phyloP scores from a whole-genome alignment of 2,329 filamentous ascomycete genomes.

The Colletotrichum sojae region DNA sequence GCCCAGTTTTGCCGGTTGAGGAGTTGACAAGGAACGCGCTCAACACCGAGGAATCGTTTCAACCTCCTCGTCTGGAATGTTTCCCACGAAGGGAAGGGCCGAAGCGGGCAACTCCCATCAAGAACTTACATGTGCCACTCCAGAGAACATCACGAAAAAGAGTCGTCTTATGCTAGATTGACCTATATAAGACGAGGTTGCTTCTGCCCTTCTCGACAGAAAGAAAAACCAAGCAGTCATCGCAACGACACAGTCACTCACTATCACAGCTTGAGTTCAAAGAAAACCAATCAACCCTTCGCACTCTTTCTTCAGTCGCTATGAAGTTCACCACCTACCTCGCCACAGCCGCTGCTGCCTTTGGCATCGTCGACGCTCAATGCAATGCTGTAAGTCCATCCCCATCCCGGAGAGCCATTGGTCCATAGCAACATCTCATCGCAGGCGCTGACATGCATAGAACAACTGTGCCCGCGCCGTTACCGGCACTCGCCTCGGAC shows the following conservation, averaged over 20 bases:
- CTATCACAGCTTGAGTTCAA: constrained; percentile 4
- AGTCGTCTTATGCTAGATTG: not conserved
- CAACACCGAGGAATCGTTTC: constrained; percentile 14
- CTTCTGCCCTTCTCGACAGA: not conserved
- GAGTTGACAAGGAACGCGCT: not conserved
- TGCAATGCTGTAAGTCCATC: constrained; percentile 19
- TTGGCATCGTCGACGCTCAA: constrained; percentile 21
- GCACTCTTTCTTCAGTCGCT: constrained; percentile 2
- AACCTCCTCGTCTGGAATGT: constrained; percentile 7
- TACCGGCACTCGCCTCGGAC: constrained; percentile 16
- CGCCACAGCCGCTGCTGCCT: constrained; percentile 2
- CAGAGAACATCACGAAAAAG: not conserved
- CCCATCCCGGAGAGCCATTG: too few relatives aligned
- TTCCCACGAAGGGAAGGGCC: not conserved
- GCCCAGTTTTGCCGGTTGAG: not conserved
- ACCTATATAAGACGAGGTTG: constrained; percentile 2
- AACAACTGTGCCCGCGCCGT: constrained; percentile 32
- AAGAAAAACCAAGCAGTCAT: not conserved
- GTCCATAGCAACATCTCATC: too few relatives aligned
- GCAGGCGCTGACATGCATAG: not conserved
- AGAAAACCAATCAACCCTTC: not conserved
- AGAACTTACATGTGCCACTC: not conserved
- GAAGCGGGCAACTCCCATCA: not conserved
- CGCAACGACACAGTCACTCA: constrained; percentile 19
- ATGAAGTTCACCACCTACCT: constrained; percentile 24